phyloP scores from a whole-genome alignment of 352 stramenopile genomes.

The Pilasporangium apinafurcum region DNA sequence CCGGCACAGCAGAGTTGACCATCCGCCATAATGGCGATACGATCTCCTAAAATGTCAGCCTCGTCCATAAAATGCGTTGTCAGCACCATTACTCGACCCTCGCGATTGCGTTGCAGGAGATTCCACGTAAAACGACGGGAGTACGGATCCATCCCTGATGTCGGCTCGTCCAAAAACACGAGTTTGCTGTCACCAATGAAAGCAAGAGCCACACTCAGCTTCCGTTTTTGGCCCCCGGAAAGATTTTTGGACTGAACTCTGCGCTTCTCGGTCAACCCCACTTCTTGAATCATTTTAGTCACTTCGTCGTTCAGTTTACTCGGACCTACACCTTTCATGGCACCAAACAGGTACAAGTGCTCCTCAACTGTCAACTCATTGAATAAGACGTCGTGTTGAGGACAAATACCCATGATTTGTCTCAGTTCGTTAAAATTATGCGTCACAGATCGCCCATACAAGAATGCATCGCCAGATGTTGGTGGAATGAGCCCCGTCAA shows the following conservation, averaged over 20 bases:
- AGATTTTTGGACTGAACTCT: conserved; percentile 53
- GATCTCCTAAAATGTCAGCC: conserved; percentile 48
- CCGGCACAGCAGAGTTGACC: conserved; percentile 84
- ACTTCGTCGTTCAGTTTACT: conserved; percentile 16
- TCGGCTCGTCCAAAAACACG: conserved; percentile 91
- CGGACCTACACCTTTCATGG: conserved; percentile 78
- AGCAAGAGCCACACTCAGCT: conserved; percentile 92
- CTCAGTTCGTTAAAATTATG: conserved; percentile 85
- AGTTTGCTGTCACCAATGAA: conserved; percentile 92
- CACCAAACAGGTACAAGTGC: conserved; percentile 91
- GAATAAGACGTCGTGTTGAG: conserved; percentile 96
- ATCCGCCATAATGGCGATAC: conserved; percentile 93
- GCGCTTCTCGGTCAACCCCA: conserved; percentile 88
- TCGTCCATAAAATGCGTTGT: conserved; percentile 88
- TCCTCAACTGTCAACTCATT: conserved; percentile 93
- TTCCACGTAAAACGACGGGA: conserved; percentile 93
- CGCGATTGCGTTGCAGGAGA: conserved; percentile 77
- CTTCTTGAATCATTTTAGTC: conserved; percentile 52
- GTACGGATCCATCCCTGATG: conserved; percentile 95
- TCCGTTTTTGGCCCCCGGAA: conserved; percentile 94
- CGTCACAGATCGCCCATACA: conserved; percentile 67
- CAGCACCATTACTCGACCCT: conserved; percentile 82
- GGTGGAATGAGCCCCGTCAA: conserved; percentile 75
- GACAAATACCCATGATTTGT: conserved; percentile 92
- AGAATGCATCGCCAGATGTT: conserved; percentile 48